A percentile compares a stretch with the other conserved stretches of the same genome.
Evolutionary conservation across 2,329 filamentous ascomycete species (phyloP).

Genomic region (Penicillium capsulatum): DNA sequence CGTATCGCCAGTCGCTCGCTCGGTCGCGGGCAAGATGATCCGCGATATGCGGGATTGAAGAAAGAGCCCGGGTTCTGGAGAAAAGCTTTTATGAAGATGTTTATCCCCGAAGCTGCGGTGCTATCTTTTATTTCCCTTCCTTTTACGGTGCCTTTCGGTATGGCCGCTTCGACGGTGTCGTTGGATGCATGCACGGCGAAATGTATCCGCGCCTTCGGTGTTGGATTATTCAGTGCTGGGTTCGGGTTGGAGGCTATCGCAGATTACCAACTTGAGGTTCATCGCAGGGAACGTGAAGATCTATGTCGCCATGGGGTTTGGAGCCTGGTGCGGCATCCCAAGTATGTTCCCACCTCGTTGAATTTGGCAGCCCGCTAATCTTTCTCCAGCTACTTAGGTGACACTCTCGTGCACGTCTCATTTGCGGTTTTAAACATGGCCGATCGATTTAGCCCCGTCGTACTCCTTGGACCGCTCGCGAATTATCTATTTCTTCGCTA

Average conservation of each 20-base stretch:
- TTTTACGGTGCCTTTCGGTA: slow-evolving; percentile 53
- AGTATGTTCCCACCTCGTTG: slow-evolving; percentile 43
- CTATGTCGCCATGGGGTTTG: slow-evolving; percentile 57
- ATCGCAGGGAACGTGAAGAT: slow-evolving; percentile 43
- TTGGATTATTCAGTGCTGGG: slow-evolving; percentile 55
- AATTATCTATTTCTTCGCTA: slow-evolving; percentile 58
- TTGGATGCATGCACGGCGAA: slow-evolving; percentile 21
- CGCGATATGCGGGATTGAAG: slow-evolving; percentile 53
- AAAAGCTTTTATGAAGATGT: slow-evolving; percentile 51
- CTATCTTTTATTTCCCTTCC: slow-evolving; percentile 56
- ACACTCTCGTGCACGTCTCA: slow-evolving; percentile 53
- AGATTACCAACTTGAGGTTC: slow-evolving; percentile 53
- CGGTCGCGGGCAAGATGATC: slow-evolving; percentile 52
- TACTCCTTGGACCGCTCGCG: slow-evolving; percentile 42
- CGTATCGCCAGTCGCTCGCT: slow-evolving; percentile 50
- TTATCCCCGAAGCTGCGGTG: slow-evolving; percentile 49
- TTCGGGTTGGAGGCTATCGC: slow-evolving; percentile 55
- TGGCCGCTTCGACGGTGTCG: slow-evolving; percentile 26
- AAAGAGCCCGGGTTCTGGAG: slow-evolving; percentile 55
- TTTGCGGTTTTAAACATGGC: slow-evolving; percentile 56
- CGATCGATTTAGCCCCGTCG: slow-evolving; percentile 53
- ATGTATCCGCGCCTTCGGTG: slow-evolving; percentile 41
- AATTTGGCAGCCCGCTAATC: too few relatives aligned
- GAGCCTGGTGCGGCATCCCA: slow-evolving; percentile 59
- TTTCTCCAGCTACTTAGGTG: too few relatives aligned